A percentile compares a stretch with the other conserved stretches of the same genome.
Evolutionary conservation across 495 filamentous ascomycete genomes (phyloP).

Genomic region (Penicillium malachiteum): DNA sequence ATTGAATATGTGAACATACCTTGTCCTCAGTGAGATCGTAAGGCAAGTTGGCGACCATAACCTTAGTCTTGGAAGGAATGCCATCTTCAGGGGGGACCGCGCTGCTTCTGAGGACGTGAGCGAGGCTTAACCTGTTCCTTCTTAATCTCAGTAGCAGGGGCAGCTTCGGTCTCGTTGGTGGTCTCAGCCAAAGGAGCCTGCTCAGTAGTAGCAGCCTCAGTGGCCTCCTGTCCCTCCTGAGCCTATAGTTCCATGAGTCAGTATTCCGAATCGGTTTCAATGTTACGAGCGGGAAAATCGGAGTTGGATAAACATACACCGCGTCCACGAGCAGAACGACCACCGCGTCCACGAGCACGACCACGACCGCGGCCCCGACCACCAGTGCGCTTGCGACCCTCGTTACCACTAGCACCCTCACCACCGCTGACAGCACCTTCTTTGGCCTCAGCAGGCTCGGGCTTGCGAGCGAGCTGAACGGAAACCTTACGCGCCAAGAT

Average conservation of each 20-base stretch:
- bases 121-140: slow-evolving; percentile 40
- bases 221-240: slow-evolving; percentile 30
- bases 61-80: slow-evolving; percentile 98
- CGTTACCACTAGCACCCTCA: slow-evolving; percentile 67
- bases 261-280: slow-evolving; percentile 2
- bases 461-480: slow-evolving; percentile 97
- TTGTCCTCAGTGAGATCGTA: slow-evolving; percentile 98
- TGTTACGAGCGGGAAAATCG: not conserved
- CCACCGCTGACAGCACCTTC: slow-evolving; percentile 65
- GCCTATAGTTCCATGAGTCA: slow-evolving; percentile 17
- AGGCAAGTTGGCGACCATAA: slow-evolving; percentile 99
- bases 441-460: slow-evolving; percentile 79
- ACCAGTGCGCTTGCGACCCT: slow-evolving; percentile 75
- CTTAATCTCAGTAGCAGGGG: slow-evolving; percentile 43
- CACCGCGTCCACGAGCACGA: slow-evolving; percentile 70
- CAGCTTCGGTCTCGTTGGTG: slow-evolving; percentile 58
- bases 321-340: slow-evolving; percentile 62
- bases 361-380: slow-evolving; percentile 76
- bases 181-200: slow-evolving; percentile 57
- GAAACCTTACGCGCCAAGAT: slow-evolving; percentile 98
- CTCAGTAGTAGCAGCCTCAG: slow-evolving; percentile 52
- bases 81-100: slow-evolving; percentile 96
- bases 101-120: slow-evolving; percentile 61
- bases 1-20: slow-evolving; percentile 48
- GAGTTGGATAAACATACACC: slow-evolving; percentile 53